Conservation (phyloP, 345 rosid species). For the Brassica cretica region DNA sequence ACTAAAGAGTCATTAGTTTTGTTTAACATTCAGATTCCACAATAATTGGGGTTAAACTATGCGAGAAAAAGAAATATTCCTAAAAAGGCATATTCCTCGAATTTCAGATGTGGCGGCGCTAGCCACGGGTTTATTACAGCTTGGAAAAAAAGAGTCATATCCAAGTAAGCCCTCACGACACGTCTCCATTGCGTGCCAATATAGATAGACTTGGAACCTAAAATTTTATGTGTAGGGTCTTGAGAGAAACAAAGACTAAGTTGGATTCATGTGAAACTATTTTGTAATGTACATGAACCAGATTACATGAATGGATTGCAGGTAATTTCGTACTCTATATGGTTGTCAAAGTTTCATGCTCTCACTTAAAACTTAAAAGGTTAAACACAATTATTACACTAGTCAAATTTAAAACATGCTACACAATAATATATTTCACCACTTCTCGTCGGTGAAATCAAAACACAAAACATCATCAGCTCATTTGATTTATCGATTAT, state of each 20-base stretch:
- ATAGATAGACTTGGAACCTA: background rate
- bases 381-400: background rate
- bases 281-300: background rate
- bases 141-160: conserved; percentile 23
- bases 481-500: background rate
- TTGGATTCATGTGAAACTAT: background rate
- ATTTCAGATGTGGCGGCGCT: conserved; percentile 34
- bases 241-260: background rate
- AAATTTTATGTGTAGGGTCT: background rate
- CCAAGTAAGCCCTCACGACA: conserved; percentile 35
- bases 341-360: background rate
- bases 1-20: background rate
- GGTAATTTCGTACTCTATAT: background rate
- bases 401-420: background rate
- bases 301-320: background rate
- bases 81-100: conserved; percentile 32
- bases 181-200: conserved; percentile 34
- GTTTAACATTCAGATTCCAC: background rate
- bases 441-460: background rate
- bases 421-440: too few relatives aligned
- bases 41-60: background rate
- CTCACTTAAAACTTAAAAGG: background rate
- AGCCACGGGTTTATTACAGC: conserved; percentile 15
- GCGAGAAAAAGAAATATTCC: conserved; percentile 31
- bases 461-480: background rate